Base-by-base conservation (phyloP, 257 asterid species). In the Cruciata laevipes region DNA sequence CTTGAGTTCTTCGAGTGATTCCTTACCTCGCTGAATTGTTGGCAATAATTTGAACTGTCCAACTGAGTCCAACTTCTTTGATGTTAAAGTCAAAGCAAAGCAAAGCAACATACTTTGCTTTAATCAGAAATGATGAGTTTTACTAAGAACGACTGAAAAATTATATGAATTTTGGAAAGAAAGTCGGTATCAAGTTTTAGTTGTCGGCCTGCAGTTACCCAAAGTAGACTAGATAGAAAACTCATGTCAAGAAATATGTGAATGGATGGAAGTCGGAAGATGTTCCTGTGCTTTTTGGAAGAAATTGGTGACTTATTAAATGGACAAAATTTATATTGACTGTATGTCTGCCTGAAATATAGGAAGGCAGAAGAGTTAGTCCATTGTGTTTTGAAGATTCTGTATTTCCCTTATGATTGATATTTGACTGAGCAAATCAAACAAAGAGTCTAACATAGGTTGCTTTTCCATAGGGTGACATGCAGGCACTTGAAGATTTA, bases 401-500 rank as follows among this genome's bases (percentile, higher is more conserved):
- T 27, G n/a, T 16, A 37, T 3, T 38, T 24, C 42, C 57, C 11
- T 27, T 27, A 1, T 20, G 7, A 16, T 25, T 37, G 20, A 4
- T 65, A 3, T 67, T 37, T 27, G 33, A 18, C 16, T 67, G 33
- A 57, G 30, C 55, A 7, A 3, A 37, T 10, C 30, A 20, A 37
- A 57, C 32, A 16, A 65, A 49, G 18, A 24, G 69, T 42, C 42
- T 73, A 55, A 80, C 70, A 9, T 33, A 37, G 40, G 31, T 73
- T 32, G 56, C 61, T 84, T 51, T 79, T 75, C 14, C 79, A 75
- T 64, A 94, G 97, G 99, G 99, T 44, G 99, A 94, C 77, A 78
- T 94, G 88, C 97, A 86, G 74, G 95, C 99, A 33, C 83, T 94
- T 66, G 97, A 90, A 82, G 99, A 94, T 76, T 68, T 94, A 57